Evolutionary conservation across 176 grass and related monocot genomes (phyloP).

Genomic region (Zea mays): Zm-B73-REFERENCE-NAM-5.0 NC_050097.1:209378501-209379000

Average conservation of each 20-base stretch:
- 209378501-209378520: slow-evolving; percentile 49
- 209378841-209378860: slow-evolving; percentile 36
- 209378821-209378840: slow-evolving; percentile 56
- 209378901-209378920: slow-evolving; percentile 42
- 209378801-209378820: slow-evolving; percentile 42
- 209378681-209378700: slow-evolving; percentile 43
- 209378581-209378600: slow-evolving; percentile 56
- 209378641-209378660: slow-evolving; percentile 45
- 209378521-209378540: slow-evolving; percentile 29
- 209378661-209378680: slow-evolving; percentile 45
- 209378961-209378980: slow-evolving; percentile 46
- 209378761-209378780: slow-evolving; percentile 33
- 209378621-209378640: slow-evolving; percentile 38
- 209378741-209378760: slow-evolving; percentile 51
- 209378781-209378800: slow-evolving; percentile 41
- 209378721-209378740: slow-evolving; percentile 37
- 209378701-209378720: slow-evolving; percentile 45
- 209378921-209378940: slow-evolving; percentile 38
- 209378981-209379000: slow-evolving; percentile 58
- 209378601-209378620: slow-evolving; percentile 42
- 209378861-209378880: slow-evolving; percentile 30
- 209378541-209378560: slow-evolving; percentile 55
- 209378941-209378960: slow-evolving; percentile 38
- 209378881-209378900: slow-evolving; percentile 34
- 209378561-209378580: slow-evolving; percentile 52